phyloP scores from a whole-genome alignment of 2,329 filamentous ascomycete species.

The Stachybotrys echinatus region DNA sequence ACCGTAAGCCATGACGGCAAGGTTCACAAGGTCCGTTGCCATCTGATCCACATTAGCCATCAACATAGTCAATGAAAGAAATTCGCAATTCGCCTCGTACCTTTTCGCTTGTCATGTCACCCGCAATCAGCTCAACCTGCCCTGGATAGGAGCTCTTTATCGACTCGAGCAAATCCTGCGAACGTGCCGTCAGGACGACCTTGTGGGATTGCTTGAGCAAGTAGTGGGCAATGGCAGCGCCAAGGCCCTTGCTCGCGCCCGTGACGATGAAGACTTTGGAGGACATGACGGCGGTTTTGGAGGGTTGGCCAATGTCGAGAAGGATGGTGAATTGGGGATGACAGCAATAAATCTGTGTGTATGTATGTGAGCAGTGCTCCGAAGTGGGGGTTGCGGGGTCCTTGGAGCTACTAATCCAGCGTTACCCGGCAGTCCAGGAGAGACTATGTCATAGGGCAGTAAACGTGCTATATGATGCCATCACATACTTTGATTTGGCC shows the following conservation, averaged over 20 bases:
- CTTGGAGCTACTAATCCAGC: too few relatives aligned
- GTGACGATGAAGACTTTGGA: conserved; percentile 66
- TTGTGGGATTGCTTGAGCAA: conserved; percentile 51
- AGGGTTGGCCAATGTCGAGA: background rate
- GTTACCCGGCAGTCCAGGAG: too few relatives aligned
- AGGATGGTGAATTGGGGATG: conserved; percentile 1
- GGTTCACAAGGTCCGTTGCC: conserved; percentile 55
- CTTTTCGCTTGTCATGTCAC: conserved; percentile 46
- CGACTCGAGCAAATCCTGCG: conserved; percentile 37
- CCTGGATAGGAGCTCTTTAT: conserved; percentile 41
- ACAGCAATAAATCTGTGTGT: background rate
- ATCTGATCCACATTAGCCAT: conserved; percentile 31
- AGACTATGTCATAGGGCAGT: background rate
- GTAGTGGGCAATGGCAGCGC: conserved; percentile 47
- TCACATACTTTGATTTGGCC: too few relatives aligned
- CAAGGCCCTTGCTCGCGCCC: conserved; percentile 59
- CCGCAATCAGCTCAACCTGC: conserved; percentile 51
- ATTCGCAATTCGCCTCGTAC: background rate
- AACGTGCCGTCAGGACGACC: conserved; percentile 54
- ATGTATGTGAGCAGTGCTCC: background rate
- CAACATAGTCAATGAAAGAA: background rate
- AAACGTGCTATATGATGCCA: background rate
- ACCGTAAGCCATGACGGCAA: conserved; percentile 64
- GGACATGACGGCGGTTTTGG: conserved; percentile 26
- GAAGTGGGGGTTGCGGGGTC: background rate